Evolutionary conservation across 2,329 filamentous ascomycete genomes (phyloP).

Genomic region (Phialemonium atrogriseum): DNA sequence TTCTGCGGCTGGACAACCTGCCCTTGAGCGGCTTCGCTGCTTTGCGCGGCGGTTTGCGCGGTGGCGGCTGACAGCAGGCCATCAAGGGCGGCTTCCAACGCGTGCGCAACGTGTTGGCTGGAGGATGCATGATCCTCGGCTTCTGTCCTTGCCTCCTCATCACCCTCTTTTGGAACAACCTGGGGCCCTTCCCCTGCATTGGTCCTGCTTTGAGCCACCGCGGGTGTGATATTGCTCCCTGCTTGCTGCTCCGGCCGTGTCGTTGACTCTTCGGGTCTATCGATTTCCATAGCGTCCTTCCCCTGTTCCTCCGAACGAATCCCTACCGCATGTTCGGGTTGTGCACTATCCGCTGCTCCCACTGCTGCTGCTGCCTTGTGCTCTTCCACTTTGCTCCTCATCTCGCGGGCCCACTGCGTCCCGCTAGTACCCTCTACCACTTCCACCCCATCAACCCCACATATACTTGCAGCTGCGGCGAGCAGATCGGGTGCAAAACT

Average conservation of each 20-base stretch:
- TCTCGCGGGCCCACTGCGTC: too few relatives aligned
- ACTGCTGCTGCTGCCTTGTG: neutral
- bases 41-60: conserved; percentile 1
- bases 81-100: conserved; percentile 35
- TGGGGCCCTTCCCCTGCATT: too few relatives aligned
- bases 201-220: too few relatives aligned
- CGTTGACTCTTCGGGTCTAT: neutral
- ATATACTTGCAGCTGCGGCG: conserved; percentile 11
- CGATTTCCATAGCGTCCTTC: conserved; percentile 1
- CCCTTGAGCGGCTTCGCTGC: conserved; percentile 1
- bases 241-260: neutral
- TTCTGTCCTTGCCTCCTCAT: neutral
- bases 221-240: too few relatives aligned
- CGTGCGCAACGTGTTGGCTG: conserved; percentile 32
- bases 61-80: conserved; percentile 20
- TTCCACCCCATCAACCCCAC: conserved; percentile 4
- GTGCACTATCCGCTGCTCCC: neutral
- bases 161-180: neutral
- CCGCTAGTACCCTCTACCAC: neutral
- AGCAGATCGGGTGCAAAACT: conserved; percentile 14
- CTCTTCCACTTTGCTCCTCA: neutral
- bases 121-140: conserved; percentile 5
- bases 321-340: neutral
- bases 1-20: conserved; percentile 8
- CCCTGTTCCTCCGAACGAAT: neutral